Percentiles rank a stretch among this genome's conserved stretches.
Evolutionary conservation across 768 basidiomycete species (phyloP).

Genomic region (Chlorophyllum brunneum): DNA sequence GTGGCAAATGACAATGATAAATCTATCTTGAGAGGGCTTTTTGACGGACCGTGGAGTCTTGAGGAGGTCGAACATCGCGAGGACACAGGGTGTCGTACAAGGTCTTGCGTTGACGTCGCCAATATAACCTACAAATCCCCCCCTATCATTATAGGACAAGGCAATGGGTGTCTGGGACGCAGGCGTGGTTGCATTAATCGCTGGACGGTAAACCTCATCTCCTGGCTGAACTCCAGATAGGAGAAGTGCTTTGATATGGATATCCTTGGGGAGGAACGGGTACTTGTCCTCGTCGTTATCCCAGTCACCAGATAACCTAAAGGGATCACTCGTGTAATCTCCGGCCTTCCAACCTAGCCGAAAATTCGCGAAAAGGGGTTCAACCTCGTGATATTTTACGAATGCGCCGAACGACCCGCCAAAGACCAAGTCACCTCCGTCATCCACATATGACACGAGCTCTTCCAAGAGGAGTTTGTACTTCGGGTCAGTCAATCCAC

Average conservation of each 20-base stretch:
- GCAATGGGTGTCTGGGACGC: slow-evolving; percentile 25
- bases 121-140: slow-evolving; percentile 30
- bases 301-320: slow-evolving; percentile 9
- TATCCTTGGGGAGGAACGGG: slow-evolving; percentile 17
- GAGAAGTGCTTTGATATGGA: slow-evolving; percentile 26
- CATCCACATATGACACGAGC: slow-evolving; percentile 23
- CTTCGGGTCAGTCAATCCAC: slow-evolving; percentile 17
- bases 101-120: slow-evolving; percentile 29
- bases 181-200: neutral
- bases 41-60: slow-evolving; percentile 5
- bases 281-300: slow-evolving; percentile 5
- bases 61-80: slow-evolving; percentile 30
- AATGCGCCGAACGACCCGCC: slow-evolving; percentile 24
- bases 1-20: slow-evolving; percentile 24
- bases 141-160: slow-evolving; percentile 17
- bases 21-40: slow-evolving; percentile 18
- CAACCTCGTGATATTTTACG: slow-evolving; percentile 15
- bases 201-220: slow-evolving; percentile 22
- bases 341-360: slow-evolving; percentile 18
- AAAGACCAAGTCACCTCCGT: slow-evolving; percentile 26
- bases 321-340: slow-evolving; percentile 13
- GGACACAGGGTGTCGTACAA: slow-evolving; percentile 23
- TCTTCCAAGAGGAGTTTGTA: slow-evolving; percentile 20
- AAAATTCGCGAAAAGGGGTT: slow-evolving; percentile 20
- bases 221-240: slow-evolving; percentile 20